A percentile compares a stretch with the other conserved stretches of the same genome.
These are phyloP conservation scores for Colletotrichum liaoningense DNA, from an alignment of 2,329 filamentous ascomycete genomes.

Conservation along the genomic window DNA sequence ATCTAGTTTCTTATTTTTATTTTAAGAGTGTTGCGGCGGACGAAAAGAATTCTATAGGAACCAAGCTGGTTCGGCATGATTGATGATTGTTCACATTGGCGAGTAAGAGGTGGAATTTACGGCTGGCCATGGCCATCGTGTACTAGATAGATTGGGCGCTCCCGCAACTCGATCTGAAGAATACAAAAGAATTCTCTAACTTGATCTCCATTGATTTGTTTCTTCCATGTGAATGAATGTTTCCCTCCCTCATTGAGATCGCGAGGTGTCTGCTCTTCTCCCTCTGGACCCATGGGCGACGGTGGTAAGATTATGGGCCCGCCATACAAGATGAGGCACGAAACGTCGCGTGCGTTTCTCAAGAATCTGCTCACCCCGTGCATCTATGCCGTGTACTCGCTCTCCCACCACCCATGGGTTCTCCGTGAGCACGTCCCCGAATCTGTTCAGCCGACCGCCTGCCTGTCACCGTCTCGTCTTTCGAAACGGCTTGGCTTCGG, in stretches of 20 bases:
- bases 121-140: constrained; percentile 9
- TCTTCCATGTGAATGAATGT: too few relatives aligned
- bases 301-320: not conserved
- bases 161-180: constrained; percentile 30
- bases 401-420: not conserved
- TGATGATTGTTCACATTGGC: constrained; percentile 30
- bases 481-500: not conserved
- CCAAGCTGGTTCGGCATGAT: constrained; percentile 32
- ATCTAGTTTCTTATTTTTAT: constrained; percentile 17
- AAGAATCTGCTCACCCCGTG: constrained; percentile 1
- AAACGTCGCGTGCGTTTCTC: constrained; percentile 25
- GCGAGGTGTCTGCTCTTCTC: not conserved
- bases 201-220: not conserved
- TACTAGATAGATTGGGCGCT: constrained; percentile 33
- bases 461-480: not conserved
- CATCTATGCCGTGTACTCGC: not conserved
- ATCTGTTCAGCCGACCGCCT: not conserved
- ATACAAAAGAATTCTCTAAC: constrained; percentile 16
- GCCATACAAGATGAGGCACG: constrained; percentile 12
- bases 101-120: constrained; percentile 22
- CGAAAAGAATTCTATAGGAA: constrained; percentile 32
- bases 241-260: too few relatives aligned
- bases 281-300: not conserved
- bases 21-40: constrained; percentile 8
- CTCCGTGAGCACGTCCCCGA: not conserved